Evolutionary conservation across 305 asterid genomes (phyloP), one percentile per base, ranked within the genome.

Genomic region (Petunia hybrid): DNA sequence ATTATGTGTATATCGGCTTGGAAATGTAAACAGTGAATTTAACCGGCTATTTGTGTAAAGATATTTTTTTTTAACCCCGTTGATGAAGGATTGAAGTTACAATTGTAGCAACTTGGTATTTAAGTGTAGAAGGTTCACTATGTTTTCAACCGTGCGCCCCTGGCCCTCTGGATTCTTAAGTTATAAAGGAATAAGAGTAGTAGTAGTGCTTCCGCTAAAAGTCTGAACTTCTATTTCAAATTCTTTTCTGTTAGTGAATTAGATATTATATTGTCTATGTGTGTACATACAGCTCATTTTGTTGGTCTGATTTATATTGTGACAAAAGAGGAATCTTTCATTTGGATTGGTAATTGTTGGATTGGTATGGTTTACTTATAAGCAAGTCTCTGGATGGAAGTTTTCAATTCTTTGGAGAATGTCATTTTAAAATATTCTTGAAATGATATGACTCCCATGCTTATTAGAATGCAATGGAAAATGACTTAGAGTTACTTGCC

Each of bases 401-500:
- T 9, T 12, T 51, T 51, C 56, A 9, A 46, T 51, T 51, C 14
- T 9, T 9, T 51, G 56, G 14, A 51, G 10, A 51, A 51, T 2
- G 2, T 41, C 10, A 31, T 70, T 70, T 31, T 46, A 31, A 10
- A 22, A 70, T 22, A 22, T 22, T 46, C 42, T 31, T 46, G 60
- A 70, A 31, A 8, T 7, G 10, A 16, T 69, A 2, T 5, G 31
- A 5, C 31, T 70, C 7, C 9, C 59, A 5, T 45, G 3, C 77
- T 10, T 70, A 31, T 4, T 70, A 70, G 10, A 45, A 40, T 70
- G 60, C 22, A 22, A 70, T 1, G 5, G 60, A 5, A 10, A 10
- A 42, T 70, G 60, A 3, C 77, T 70, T 70, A 46, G 3, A 70
- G 42, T 70, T 22, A 70, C 22, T 70, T 70, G 22, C 59, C 59